Evolutionary conservation across 2,329 filamentous ascomycete genomes (phyloP).

Genomic region (Periglandula ipomoeae): DNA sequence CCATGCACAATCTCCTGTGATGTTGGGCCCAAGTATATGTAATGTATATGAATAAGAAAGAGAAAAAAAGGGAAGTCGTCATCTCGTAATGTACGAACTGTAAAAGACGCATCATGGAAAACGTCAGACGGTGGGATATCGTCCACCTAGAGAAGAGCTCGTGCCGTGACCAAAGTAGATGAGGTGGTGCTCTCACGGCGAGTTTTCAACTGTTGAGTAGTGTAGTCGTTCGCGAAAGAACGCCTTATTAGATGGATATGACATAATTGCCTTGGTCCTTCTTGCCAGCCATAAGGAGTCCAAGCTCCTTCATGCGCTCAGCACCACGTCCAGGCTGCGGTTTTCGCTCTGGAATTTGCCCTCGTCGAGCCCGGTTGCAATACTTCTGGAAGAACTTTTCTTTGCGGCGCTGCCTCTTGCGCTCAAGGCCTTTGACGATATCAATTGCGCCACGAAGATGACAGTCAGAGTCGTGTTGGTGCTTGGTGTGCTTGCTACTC

Average conservation of each 20-base stretch:
- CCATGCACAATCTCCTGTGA: background rate
- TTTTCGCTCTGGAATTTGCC: conserved; percentile 51
- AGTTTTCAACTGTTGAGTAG: background rate
- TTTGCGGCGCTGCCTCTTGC: conserved; percentile 84
- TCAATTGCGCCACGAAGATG: conserved; percentile 91
- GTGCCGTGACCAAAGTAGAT: background rate
- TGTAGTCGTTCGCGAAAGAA: background rate
- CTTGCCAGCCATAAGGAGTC: conserved; percentile 79
- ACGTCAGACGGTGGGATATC: background rate
- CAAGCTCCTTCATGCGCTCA: conserved; percentile 76
- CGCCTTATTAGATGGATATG: conserved; percentile 52
- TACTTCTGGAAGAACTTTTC: conserved; percentile 90
- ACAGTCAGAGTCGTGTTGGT: conserved; percentile 32
- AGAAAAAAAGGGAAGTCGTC: conserved; percentile 1
- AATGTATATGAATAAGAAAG: background rate
- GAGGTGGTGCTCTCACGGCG: background rate
- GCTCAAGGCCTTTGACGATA: conserved; percentile 92
- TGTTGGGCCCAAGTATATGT: background rate
- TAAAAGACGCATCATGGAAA: background rate
- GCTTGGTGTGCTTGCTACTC: conserved; percentile 30
- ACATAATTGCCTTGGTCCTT: conserved; percentile 66
- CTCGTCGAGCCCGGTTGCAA: conserved; percentile 72
- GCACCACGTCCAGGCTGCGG: conserved; percentile 78
- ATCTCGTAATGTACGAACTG: conserved; percentile 7
- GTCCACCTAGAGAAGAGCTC: background rate